Percentiles rank a stretch among this genome's conserved stretches.
phyloP scores from a whole-genome alignment of 805 yeast species.

The Candida morakotiae region DNA sequence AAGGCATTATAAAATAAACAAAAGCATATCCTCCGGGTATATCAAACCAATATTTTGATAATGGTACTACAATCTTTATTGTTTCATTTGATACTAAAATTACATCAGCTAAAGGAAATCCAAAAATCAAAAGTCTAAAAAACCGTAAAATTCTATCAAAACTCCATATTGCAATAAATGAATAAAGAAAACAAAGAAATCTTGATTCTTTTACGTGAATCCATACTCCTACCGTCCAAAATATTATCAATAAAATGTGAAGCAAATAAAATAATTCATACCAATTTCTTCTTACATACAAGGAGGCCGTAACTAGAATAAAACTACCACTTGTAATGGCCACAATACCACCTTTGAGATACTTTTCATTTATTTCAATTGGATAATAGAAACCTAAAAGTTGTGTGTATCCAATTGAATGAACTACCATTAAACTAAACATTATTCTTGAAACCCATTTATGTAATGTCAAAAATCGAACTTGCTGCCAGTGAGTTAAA shows the following conservation, averaged over 20 bases:
- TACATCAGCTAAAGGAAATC: constrained; percentile 29
- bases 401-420: constrained; percentile 26
- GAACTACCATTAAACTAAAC: constrained; percentile 24
- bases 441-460: constrained; percentile 40
- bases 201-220: constrained; percentile 26
- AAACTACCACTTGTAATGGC: constrained; percentile 34
- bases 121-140: constrained; percentile 26
- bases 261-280: constrained; percentile 33
- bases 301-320: constrained; percentile 28
- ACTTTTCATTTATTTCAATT: constrained; percentile 15
- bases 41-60: constrained; percentile 44
- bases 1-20: constrained; percentile 35
- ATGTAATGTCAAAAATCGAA: constrained; percentile 40
- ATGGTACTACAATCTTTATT: constrained; percentile 40
- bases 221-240: constrained; percentile 44
- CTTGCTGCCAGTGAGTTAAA: constrained; percentile 55
- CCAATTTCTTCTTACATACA: constrained; percentile 32
- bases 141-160: constrained; percentile 33
- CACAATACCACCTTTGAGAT: constrained; percentile 23
- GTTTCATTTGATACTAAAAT: constrained; percentile 35
- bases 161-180: constrained; percentile 33
- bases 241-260: constrained; percentile 36
- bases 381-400: constrained; percentile 11
- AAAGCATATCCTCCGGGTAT: constrained; percentile 37
- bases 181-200: constrained; percentile 19